phyloP scores from a whole-genome alignment of 2,329 filamentous ascomycete genomes.

The Botrytis galanthina region DNA sequence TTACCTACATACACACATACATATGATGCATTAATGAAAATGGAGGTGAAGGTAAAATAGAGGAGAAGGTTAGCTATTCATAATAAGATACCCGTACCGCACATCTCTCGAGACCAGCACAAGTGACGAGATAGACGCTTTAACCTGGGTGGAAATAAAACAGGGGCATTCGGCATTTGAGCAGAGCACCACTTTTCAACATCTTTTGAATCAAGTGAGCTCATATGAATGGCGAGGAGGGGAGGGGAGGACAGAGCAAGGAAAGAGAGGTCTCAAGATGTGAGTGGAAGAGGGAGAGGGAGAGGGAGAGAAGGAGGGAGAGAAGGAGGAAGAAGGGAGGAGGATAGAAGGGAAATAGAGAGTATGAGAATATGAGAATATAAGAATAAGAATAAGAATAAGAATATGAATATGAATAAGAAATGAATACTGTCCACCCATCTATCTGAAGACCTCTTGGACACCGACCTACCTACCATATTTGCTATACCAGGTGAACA shows the following conservation, averaged over 20 bases:
- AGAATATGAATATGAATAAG: neutral
- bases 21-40: slow-evolving; percentile 2
- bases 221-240: neutral
- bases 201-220: neutral
- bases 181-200: slow-evolving; percentile 2
- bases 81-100: neutral
- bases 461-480: neutral
- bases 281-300: too few relatives aligned
- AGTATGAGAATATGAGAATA: neutral
- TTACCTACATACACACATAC: neutral
- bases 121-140: slow-evolving; percentile 13
- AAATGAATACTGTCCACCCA: neutral
- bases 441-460: neutral
- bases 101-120: neutral
- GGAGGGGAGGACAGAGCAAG: neutral
- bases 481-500: neutral
- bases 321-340: neutral
- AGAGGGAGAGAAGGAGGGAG: too few relatives aligned
- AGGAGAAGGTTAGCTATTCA: neutral
- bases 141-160: slow-evolving; percentile 14
- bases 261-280: neutral
- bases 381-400: neutral
- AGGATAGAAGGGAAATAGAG: neutral
- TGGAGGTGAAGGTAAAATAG: neutral
- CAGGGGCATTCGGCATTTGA: slow-evolving; percentile 6